Base-by-base conservation (phyloP, 345 rosid genomes). In the Sisymbrium irio region DNA sequence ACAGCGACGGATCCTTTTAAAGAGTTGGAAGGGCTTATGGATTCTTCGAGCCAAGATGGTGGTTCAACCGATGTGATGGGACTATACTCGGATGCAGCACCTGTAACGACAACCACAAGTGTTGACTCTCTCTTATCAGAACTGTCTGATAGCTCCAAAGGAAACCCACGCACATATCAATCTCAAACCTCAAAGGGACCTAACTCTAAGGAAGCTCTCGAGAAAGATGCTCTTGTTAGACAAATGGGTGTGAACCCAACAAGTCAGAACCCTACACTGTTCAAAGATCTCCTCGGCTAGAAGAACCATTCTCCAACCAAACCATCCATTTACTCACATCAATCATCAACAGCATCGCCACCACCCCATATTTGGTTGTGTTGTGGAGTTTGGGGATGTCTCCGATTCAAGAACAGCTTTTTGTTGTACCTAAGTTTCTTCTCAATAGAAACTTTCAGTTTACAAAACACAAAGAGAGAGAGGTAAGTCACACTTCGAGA, bases 221-320 rank as follows among this genome's bases (percentile, higher is more conserved):
- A 88, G 78, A 93, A 88, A 82, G 98, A 93, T 51, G 94, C 98
- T 13, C 88, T 83, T 20, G 89, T 89, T 42, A 89, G 98, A 86
- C 92, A 91, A 82, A 86, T 91, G 96, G 98, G 98, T 33, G 97
- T 93, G 57, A 90, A 73, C 61, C 97, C 98, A 59, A 67, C 83
- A 13, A 86, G 85, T 80, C 97, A 85, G 79, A 93, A 90, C 65
- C 98, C 98, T n/a, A 89, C 85, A 73, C 83, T 90, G 62, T 89
- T 93, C 75, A 89, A 85, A 82, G 97, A 90, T 84, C 80, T 93
- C 79, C 85, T 93, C 0, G 91, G 93, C 80, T 89, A 80, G 85
- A 78, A 8, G 39, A 55, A 69, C 15, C 33, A 20, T 17, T 12
- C 71, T 30, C 39, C 67, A 11, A 50, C 68, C 54, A 72, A 39